phyloP scores from a whole-genome alignment of 2,329 filamentous ascomycete genomes.

The Epichloe baconii region DNA sequence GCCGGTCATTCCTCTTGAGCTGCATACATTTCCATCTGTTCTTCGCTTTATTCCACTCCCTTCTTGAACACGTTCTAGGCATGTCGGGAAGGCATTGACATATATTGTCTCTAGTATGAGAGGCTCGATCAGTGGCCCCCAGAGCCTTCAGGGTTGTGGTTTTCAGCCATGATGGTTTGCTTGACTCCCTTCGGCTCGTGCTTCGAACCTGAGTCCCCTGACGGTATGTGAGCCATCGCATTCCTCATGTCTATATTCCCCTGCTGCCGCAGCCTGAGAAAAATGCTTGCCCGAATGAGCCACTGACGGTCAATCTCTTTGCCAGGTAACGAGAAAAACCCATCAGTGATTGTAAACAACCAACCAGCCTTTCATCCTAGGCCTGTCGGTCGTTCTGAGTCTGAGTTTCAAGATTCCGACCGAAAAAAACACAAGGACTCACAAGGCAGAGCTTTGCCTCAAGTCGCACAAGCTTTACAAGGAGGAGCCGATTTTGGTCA shows the following conservation, averaged over 20 bases:
- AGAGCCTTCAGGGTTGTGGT: constrained; percentile 32
- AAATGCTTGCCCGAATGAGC: background rate
- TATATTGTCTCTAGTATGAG: constrained; percentile 23
- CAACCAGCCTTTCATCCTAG: constrained; percentile 17
- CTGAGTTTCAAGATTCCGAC: constrained; percentile 8
- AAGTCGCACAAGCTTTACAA: constrained; percentile 29
- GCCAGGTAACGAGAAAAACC: constrained; percentile 17
- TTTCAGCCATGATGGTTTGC: constrained; percentile 32
- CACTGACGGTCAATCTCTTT: background rate
- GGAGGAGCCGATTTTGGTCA: constrained; percentile 33
- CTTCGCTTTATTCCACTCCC: background rate
- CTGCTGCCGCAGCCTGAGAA: background rate
- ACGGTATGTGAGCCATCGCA: constrained; percentile 21
- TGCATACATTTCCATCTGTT: constrained; percentile 8
- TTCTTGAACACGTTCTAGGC: constrained; percentile 3
- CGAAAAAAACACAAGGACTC: constrained; percentile 8
- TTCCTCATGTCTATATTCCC: background rate
- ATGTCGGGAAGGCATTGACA: constrained; percentile 2
- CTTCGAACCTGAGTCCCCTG: constrained; percentile 24
- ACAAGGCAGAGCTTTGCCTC: constrained; percentile 14
- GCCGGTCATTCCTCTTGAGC: constrained; percentile 6
- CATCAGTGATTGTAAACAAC: constrained; percentile 14
- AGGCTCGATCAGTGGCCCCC: constrained; percentile 26
- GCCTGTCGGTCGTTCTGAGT: constrained; percentile 14
- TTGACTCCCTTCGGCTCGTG: constrained; percentile 28